phyloP scores from a whole-genome alignment of 495 filamentous ascomycete species.

The Sphaerosporella brunnea region DNA sequence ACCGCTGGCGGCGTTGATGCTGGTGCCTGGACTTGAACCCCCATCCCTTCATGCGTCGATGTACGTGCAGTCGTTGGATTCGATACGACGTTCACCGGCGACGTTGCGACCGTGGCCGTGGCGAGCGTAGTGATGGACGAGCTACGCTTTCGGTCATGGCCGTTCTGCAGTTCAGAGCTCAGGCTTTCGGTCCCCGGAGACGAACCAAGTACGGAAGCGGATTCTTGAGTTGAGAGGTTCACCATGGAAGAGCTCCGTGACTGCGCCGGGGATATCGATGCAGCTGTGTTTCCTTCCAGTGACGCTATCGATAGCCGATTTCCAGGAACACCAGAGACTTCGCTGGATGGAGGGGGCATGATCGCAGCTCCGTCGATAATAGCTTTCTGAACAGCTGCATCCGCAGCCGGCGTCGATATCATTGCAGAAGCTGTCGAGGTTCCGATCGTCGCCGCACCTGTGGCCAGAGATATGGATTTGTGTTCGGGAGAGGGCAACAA shows the following conservation, averaged over 20 bases:
- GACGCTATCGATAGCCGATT: neutral
- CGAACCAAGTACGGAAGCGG: neutral
- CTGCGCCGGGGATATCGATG: neutral
- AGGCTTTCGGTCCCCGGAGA: constrained; percentile 8
- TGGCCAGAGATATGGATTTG: neutral
- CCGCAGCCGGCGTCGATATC: constrained; percentile 21
- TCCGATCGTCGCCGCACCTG: constrained; percentile 14
- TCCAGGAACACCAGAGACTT: neutral
- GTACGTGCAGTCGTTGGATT: constrained; percentile 21
- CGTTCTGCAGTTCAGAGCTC: neutral
- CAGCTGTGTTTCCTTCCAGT: neutral
- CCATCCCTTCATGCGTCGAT: constrained; percentile 21
- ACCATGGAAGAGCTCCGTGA: constrained; percentile 1
- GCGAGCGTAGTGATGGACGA: constrained; percentile 5
- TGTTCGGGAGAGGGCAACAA: neutral
- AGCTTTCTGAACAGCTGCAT: constrained; percentile 18
- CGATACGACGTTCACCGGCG: constrained; percentile 24
- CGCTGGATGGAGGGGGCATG: neutral
- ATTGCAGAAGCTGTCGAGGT: constrained; percentile 20
- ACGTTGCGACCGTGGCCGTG: constrained; percentile 22
- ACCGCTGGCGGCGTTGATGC: too few relatives aligned
- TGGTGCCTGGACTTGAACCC: constrained; percentile 16
- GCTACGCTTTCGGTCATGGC: constrained; percentile 9
- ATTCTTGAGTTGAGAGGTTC: constrained; percentile 10
- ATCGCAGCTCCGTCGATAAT: constrained; percentile 10